Conservation (phyloP, 2,329 filamentous ascomycete genomes). For the Aspergillus awamori region DNA sequence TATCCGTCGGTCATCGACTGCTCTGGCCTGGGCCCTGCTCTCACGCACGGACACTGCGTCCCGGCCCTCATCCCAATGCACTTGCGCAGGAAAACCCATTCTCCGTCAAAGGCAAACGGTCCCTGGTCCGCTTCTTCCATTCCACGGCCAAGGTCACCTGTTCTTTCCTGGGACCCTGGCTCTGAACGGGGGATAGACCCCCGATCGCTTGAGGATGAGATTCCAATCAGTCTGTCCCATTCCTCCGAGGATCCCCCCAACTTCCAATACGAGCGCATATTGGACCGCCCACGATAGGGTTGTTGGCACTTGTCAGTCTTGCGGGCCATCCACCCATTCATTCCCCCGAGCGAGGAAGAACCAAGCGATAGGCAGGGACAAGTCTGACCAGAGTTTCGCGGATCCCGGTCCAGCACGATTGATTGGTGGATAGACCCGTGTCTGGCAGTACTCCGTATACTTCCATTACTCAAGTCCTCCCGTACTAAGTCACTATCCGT, state of each 20-base stretch:
- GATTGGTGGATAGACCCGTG: conserved; percentile 9
- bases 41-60: conserved; percentile 13
- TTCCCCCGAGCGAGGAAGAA: conserved; percentile 11
- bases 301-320: background rate
- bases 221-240: conserved; percentile 8
- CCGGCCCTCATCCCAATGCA: conserved; percentile 4
- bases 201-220: background rate
- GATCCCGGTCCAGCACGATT: background rate
- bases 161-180: background rate
- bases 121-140: conserved; percentile 16
- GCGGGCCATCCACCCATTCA: background rate
- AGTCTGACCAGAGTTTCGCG: background rate
- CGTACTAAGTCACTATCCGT: too few species aligned
- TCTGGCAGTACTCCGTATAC: background rate
- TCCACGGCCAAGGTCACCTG: conserved; percentile 15
- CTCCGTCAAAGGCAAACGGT: conserved; percentile 12
- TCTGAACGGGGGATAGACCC: background rate
- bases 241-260: conserved; percentile 2
- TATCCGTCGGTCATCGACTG: conserved; percentile 4
- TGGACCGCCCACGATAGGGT: too few species aligned
- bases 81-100: background rate
- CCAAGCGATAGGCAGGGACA: conserved; percentile 12
- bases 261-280: conserved; percentile 8
- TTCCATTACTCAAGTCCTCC: too few species aligned
- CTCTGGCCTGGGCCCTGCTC: conserved; percentile 4